Evolutionary conservation across 1,139 yeast genomes (phyloP), one percentile per base, ranked within the genome.

Genomic region (Geotrichum histeridarum): DNA sequence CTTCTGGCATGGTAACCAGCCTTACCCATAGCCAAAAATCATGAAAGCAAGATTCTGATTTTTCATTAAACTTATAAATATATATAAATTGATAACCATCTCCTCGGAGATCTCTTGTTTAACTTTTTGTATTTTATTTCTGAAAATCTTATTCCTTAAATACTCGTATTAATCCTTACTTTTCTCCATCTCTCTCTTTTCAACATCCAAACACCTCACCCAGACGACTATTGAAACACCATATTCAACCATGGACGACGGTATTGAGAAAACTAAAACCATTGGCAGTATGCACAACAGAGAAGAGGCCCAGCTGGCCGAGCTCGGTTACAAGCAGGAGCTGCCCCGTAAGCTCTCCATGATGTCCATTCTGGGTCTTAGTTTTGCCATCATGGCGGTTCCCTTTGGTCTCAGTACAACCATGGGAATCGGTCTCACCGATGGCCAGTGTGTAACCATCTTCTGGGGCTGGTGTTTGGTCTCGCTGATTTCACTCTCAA

Each of bases 391-490:
- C 44, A 55, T 55, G 58, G 58, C 53, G 18, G 50, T 50, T 14
- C 52, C 46, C 2, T 50, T 50, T 31, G 58, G 58, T 30, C 50
- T 55, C 15, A 49, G 54, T 38, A 55, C 58, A 31, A 55, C 58
- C n/a, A 55, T 62, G 57, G 59, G 52, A 15, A 57, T 60, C 33
- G 64, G 67, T 18, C 56, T 64, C 30, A 55, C 59, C 9, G 64
- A 60, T 49, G 67, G 64, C 15, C 65, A 64, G 30, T 57, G 63
- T 14, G 60, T 63, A 17, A 56, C 65, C 14, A 59, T 63, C 37
- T 47, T 63, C 22, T 63, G 64, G 64, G 66, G 65, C 4, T 54
- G 62, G 54, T 43, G 45, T 11, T 41, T 61, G 9, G 64, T 62
- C 14, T 56, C 62, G 11, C 39, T 57, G n/a, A 62, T 61, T 50